Evolutionary conservation across 208 protist species (phyloP).

Genomic region (Trypanosoma grayi): DNA sequence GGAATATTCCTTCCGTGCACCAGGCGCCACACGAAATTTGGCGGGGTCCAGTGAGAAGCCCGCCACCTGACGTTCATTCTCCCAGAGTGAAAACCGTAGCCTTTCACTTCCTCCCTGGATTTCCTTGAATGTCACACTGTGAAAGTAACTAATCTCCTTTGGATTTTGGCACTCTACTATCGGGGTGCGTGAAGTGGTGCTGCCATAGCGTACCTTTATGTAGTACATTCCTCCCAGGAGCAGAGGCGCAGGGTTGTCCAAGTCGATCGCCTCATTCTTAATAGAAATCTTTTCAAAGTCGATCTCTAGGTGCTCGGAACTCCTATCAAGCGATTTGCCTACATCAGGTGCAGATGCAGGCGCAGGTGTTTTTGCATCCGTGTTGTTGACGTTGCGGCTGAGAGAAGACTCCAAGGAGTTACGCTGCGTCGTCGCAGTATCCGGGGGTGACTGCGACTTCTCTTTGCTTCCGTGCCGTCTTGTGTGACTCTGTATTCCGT

Average conservation of each 20-base stretch:
- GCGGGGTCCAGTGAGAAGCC: conserved; percentile 73
- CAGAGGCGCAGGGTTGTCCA: conserved; percentile 63
- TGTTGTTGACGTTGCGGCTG: not conserved
- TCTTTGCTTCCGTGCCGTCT: not conserved
- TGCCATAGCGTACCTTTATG: conserved; percentile 65
- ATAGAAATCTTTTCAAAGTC: conserved; percentile 61
- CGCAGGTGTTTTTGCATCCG: not conserved
- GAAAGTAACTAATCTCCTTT: conserved; percentile 43
- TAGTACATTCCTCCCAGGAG: conserved; percentile 66
- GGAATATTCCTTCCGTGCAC: conserved; percentile 66
- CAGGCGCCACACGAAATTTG: conserved; percentile 54
- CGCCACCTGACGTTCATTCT: conserved; percentile 68
- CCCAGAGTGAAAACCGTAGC: conserved; percentile 84
- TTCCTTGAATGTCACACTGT: conserved; percentile 40
- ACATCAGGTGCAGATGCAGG: not conserved
- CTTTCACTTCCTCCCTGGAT: conserved; percentile 27
- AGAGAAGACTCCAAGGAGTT: not conserved
- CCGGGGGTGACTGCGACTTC: not conserved
- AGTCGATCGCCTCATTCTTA: conserved; percentile 46
- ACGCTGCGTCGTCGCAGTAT: not conserved
- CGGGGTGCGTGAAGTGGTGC: conserved; percentile 32
- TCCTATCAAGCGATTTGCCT: not conserved
- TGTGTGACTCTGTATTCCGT: not conserved
- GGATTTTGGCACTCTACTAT: conserved; percentile 45
- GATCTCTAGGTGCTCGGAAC: conserved; percentile 31